Evolutionary conservation across 306 rosid genomes (phyloP), one percentile per base, ranked within the genome.

Genomic region (Vigna mungo): DNA sequence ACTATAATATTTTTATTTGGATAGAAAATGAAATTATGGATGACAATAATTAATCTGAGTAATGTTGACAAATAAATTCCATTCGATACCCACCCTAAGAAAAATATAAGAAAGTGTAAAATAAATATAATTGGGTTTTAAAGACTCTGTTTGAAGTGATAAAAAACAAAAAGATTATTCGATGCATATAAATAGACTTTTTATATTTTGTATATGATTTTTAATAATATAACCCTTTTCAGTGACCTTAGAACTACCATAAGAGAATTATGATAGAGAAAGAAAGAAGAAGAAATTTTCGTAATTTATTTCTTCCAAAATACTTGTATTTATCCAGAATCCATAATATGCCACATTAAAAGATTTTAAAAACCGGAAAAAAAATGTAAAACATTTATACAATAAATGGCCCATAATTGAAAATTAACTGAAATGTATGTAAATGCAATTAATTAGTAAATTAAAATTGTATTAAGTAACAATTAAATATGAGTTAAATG

Each of bases 381-480:
- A 4, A 10, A 2, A 3, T 9, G 4, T 37, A 15, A 30, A 60
- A 17, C 2, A 53, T 3, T 18, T 30, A 54, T 54, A 59, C 52
- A 83, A 20, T 78, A 68, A 34, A 78, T 68, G 63, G 16, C 47
- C 25, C 49, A 61, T 53, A 67, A 78, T 13, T 73, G 73, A 75
- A 60, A 78, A 59, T 49, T 73, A 73, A 83, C 39, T 68, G n/a
- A 60, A 68, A 68, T 78, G 74, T 78, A 83, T 61, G 16, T 16
- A 43, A 61, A 34, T 51, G 58, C 13, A 59, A 60, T 52, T 55
- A 78, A 83, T 10, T 74, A 74, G 15, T 54, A 41, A 20, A 41
- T 78, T 68, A 83, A 67, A 43, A 53, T 2, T 4, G 36, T 51
- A 49, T 52, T 72, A 63, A 27, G 48, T 44, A 53, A 15, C 43